Conservation (phyloP, 2,329 filamentous ascomycete genomes). For the Fusarium drepaniforme region DNA sequence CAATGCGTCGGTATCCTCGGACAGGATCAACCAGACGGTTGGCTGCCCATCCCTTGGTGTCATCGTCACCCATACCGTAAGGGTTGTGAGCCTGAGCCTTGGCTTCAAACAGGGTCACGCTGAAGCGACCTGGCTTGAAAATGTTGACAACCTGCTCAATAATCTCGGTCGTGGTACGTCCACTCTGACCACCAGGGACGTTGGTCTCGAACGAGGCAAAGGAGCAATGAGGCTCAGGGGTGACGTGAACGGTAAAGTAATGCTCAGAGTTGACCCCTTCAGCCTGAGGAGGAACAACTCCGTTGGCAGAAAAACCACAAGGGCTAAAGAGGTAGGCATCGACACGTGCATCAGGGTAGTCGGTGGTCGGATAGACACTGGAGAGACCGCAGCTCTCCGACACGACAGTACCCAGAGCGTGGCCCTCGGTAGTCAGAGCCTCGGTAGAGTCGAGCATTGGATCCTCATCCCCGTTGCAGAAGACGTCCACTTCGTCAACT, state of each 20-base stretch:
- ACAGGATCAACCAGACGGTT: constrained; percentile 79
- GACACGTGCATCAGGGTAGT: constrained; percentile 92
- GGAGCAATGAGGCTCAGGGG: constrained; percentile 95
- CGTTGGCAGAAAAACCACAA: constrained; percentile 97
- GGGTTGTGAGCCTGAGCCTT: constrained; percentile 68
- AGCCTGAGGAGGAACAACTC: constrained; percentile 81
- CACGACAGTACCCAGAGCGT: constrained; percentile 91
- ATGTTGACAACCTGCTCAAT: constrained; percentile 95
- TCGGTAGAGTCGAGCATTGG: constrained; percentile 71
- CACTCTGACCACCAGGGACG: constrained; percentile 88
- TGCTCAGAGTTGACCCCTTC: constrained; percentile 72
- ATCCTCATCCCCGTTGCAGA: constrained; percentile 76
- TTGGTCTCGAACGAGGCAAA: constrained; percentile 99
- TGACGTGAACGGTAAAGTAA: constrained; percentile 99
- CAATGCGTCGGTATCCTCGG: constrained; percentile 87
- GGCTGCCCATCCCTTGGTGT: constrained; percentile 50
- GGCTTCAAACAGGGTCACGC: constrained; percentile 94
- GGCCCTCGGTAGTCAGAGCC: constrained; percentile 90
- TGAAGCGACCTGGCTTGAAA: constrained; percentile 98
- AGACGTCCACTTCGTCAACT: constrained; percentile 81
- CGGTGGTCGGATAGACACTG: constrained; percentile 86
- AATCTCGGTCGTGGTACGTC: constrained; percentile 89
- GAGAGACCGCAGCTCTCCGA: constrained; percentile 91
- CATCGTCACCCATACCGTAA: constrained; percentile 56
- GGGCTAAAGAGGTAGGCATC: constrained; percentile 97